Conservation (phyloP, 306 rosid species). For the Rubus parviflorus region DNA sequence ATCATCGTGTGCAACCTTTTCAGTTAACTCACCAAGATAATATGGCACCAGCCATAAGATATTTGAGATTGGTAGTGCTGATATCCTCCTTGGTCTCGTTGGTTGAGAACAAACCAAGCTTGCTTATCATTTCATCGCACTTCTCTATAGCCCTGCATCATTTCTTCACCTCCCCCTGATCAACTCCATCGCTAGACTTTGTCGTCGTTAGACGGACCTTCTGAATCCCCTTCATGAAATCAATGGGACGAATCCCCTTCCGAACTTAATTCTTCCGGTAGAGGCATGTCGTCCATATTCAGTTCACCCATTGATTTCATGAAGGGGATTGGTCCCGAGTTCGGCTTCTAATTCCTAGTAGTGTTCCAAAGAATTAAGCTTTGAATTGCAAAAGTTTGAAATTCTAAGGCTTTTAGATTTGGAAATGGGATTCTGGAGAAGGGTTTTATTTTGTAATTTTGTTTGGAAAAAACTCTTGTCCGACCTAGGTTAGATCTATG, state of each 20-base stretch:
- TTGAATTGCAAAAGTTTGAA: background rate
- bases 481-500: no score
- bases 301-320: conserved; percentile 39
- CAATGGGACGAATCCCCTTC: no score
- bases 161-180: conserved; percentile 71
- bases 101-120: conserved; percentile 75
- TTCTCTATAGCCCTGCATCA: conserved; percentile 58
- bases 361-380: background rate
- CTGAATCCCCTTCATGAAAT: no score
- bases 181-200: conserved; percentile 46
- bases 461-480: no score
- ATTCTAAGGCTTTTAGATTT: conserved; percentile 5
- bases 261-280: no score
- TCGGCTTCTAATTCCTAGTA: background rate
- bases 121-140: conserved; percentile 83
- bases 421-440: background rate
- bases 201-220: conserved; percentile 66
- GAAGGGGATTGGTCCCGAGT: no score
- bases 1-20: conserved; percentile 69
- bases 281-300: conserved; percentile 64
- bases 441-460: no score
- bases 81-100: conserved; percentile 95
- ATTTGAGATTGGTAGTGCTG: conserved; percentile 76
- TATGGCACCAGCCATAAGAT: conserved; percentile 89
- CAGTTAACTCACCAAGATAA: conserved; percentile 90